Conservation (phyloP, 176 grass and related monocot genomes). For the Pontederia crassipes region DNA sequence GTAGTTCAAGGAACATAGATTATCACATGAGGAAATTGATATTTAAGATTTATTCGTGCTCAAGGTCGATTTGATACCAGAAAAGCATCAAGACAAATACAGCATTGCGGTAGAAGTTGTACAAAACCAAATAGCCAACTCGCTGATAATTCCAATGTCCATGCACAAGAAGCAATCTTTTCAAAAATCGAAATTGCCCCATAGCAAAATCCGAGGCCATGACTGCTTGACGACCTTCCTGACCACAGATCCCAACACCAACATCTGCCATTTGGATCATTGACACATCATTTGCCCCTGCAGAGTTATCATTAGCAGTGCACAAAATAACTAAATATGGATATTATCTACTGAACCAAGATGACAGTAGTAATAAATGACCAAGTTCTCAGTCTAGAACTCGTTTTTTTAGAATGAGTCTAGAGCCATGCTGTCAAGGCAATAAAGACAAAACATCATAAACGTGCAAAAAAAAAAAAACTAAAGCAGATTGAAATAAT, state of each 20-base stretch:
- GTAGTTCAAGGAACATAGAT: too few species aligned
- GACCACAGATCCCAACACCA: slow-evolving; percentile 95
- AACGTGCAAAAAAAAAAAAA: slow-evolving; percentile 10
- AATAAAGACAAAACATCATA: too few species aligned
- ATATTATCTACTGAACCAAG: too few species aligned
- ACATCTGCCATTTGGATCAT: slow-evolving; percentile 99
- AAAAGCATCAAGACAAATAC: slow-evolving; percentile 98
- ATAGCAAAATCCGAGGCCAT: slow-evolving; percentile 99
- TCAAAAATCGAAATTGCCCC: slow-evolving; percentile 97
- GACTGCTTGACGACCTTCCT: slow-evolving; percentile 99
- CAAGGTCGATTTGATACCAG: slow-evolving; percentile 41
- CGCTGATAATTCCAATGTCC: slow-evolving; percentile 99
- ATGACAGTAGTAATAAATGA: too few species aligned
- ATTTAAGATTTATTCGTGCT: too few species aligned
- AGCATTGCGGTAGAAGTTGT: slow-evolving; percentile 98
- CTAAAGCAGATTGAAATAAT: slow-evolving; percentile 5
- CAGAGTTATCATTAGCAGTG: slow-evolving; percentile 17
- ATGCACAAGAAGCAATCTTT: slow-evolving; percentile 98
- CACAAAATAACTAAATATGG: too few species aligned
- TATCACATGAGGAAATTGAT: too few species aligned
- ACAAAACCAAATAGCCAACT: slow-evolving; percentile 90
- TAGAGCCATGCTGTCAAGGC: too few species aligned
- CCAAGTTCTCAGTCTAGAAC: too few species aligned
- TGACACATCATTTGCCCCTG: slow-evolving; percentile 99
- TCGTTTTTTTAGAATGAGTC: too few species aligned